Percentiles rank a stretch among this genome's conserved stretches.
Evolutionary conservation across 345 rosid genomes (phyloP).

Genomic region (Salix exigua): DNA sequence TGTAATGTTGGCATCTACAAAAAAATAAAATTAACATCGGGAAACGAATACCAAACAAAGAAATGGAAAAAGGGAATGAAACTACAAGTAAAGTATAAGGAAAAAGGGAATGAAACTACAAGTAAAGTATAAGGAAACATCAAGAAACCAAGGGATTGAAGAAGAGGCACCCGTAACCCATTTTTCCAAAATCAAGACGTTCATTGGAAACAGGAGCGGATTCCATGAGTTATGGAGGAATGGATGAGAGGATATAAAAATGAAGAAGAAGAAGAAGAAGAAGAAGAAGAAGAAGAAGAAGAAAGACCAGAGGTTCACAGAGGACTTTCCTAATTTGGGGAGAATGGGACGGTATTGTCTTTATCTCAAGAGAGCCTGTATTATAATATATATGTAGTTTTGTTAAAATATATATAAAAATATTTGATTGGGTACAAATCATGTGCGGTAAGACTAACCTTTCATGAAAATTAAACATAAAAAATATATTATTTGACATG

Average conservation of each 20-base stretch:
- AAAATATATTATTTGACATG: too few species aligned
- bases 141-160: not conserved
- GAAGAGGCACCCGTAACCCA: constrained; percentile 71
- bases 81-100: too few species aligned
- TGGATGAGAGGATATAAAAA: not conserved
- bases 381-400: too few species aligned
- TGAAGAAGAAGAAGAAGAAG: not conserved
- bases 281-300: too few species aligned
- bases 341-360: not conserved
- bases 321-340: constrained; percentile 4
- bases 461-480: too few species aligned
- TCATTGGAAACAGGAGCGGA: constrained; percentile 38
- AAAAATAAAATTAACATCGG: not conserved
- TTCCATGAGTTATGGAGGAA: constrained; percentile 54
- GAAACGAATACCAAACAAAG: not conserved
- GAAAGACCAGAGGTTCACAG: not conserved
- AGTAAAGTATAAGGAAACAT: not conserved
- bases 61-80: constrained; percentile 2
- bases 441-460: too few species aligned
- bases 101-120: not conserved
- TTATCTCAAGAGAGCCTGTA: not conserved
- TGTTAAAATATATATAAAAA: too few species aligned
- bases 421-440: too few species aligned
- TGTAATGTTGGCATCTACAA: constrained; percentile 82
- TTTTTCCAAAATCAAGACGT: constrained; percentile 84